phyloP scores from a whole-genome alignment of 129 eudicot species.

The Kitagawia praeruptora region DNA sequence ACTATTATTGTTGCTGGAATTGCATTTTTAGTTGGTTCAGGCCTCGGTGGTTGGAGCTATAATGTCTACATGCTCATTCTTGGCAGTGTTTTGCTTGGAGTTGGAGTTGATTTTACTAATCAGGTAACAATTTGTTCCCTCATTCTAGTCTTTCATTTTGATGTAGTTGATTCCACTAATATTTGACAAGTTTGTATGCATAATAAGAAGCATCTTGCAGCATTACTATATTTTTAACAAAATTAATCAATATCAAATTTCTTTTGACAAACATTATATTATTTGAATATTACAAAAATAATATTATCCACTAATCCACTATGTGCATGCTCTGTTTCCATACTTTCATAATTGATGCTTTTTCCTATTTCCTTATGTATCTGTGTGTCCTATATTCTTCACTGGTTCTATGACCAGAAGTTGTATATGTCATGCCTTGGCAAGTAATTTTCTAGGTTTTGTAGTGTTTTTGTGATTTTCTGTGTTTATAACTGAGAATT shows the following conservation, averaged over 20 bases:
- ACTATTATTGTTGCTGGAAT: conserved; percentile 50
- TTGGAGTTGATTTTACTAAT: conserved; percentile 65
- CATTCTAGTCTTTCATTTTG: background rate
- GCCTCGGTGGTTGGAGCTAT: conserved; percentile 45
- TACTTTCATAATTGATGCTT: background rate
- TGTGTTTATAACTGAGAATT: too few relatives aligned
- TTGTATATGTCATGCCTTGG: too few relatives aligned
- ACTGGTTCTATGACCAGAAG: background rate
- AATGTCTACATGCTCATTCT: conserved; percentile 52
- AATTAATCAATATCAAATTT: too few relatives aligned
- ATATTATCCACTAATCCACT: background rate
- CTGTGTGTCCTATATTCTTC: background rate
- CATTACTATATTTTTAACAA: too few relatives aligned
- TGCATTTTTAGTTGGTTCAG: conserved; percentile 49
- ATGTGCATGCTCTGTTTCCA: background rate
- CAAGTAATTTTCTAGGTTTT: too few relatives aligned
- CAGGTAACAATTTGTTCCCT: conserved; percentile 27
- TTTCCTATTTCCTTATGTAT: background rate
- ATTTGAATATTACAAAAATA: too few relatives aligned
- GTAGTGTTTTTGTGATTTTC: too few relatives aligned
- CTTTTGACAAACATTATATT: too few relatives aligned
- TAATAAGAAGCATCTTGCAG: background rate
- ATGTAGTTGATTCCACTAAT: background rate
- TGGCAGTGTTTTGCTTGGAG: conserved; percentile 60
- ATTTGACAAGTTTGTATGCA: background rate